A percentile compares a stretch with the other conserved stretches of the same genome.
Evolutionary conservation across 805 yeast species (phyloP).

Genomic region (Yarrowia sp.): DNA sequence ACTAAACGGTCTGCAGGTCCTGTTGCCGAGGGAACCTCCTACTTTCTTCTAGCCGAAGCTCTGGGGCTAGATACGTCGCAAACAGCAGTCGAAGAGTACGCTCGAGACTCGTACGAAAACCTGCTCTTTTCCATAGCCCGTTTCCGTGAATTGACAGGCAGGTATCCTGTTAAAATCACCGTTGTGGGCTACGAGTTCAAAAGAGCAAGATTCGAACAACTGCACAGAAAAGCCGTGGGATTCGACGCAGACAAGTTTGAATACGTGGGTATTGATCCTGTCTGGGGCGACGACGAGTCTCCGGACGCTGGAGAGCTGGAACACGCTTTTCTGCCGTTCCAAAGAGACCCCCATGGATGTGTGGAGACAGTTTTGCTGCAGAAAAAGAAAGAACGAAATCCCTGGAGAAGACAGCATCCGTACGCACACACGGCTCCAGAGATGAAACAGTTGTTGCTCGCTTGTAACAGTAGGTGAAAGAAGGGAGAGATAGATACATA

Average conservation of each 20-base stretch:
- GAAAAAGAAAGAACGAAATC: background rate
- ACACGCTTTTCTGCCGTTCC: constrained; percentile 10
- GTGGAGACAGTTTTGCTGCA: background rate
- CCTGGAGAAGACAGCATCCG: constrained; percentile 17
- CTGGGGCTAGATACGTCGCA: background rate
- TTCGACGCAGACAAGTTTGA: background rate
- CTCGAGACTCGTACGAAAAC: constrained; percentile 23
- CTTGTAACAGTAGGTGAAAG: background rate
- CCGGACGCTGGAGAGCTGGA: constrained; percentile 3
- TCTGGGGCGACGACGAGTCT: constrained; percentile 1
- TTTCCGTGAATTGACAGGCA: constrained; percentile 44
- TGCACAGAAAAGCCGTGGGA: constrained; percentile 28
- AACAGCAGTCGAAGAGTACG: constrained; percentile 13
- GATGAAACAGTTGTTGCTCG: background rate
- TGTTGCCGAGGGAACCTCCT: constrained; percentile 7
- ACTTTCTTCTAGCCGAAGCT: background rate
- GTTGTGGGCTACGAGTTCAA: constrained; percentile 78
- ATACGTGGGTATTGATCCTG: constrained; percentile 19
- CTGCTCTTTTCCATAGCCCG: constrained; percentile 26
- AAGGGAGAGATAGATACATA: background rate
- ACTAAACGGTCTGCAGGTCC: constrained; percentile 2
- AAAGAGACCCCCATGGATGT: constrained; percentile 17
- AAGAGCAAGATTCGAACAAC: constrained; percentile 47
- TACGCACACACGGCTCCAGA: constrained; percentile 11
- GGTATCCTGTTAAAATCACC: constrained; percentile 51